Conservation (phyloP, 306 rosid genomes). For the Gynostemma pentaphyllum region DNA sequence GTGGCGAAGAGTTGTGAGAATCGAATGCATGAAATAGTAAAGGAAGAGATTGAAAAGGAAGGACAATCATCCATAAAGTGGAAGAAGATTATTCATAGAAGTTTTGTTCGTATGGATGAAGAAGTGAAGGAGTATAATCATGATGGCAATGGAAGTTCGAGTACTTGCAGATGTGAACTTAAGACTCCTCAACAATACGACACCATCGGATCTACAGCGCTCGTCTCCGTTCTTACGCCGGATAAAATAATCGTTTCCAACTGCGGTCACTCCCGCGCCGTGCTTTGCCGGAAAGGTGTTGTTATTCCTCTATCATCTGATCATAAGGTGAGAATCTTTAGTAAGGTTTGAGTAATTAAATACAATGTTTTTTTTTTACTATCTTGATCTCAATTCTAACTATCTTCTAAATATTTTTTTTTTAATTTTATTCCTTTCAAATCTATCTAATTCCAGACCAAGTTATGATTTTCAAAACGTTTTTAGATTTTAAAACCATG, state of each 20-base stretch:
- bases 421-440: too few relatives aligned
- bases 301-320: conserved; percentile 72
- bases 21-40: conserved; percentile 32
- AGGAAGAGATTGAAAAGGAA: conserved; percentile 21
- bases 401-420: too few relatives aligned
- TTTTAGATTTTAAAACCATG: too few relatives aligned
- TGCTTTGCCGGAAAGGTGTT: conserved; percentile 57
- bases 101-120: conserved; percentile 30
- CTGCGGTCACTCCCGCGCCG: conserved; percentile 93
- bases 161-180: conserved; percentile 30
- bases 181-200: conserved; percentile 68
- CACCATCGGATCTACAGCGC: conserved; percentile 88
- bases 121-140: conserved; percentile 19
- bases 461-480: too few relatives aligned
- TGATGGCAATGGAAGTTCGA: not conserved
- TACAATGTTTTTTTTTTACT: too few relatives aligned
- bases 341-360: too few relatives aligned
- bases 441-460: too few relatives aligned
- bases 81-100: conserved; percentile 29
- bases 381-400: too few relatives aligned
- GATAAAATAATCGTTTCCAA: conserved; percentile 63
- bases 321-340: conserved; percentile 62
- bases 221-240: conserved; percentile 36
- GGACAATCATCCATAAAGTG: conserved; percentile 10
- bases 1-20: conserved; percentile 38